Base-by-base conservation (phyloP, 352 stramenopile species). In the Pythium sp. region DNA sequence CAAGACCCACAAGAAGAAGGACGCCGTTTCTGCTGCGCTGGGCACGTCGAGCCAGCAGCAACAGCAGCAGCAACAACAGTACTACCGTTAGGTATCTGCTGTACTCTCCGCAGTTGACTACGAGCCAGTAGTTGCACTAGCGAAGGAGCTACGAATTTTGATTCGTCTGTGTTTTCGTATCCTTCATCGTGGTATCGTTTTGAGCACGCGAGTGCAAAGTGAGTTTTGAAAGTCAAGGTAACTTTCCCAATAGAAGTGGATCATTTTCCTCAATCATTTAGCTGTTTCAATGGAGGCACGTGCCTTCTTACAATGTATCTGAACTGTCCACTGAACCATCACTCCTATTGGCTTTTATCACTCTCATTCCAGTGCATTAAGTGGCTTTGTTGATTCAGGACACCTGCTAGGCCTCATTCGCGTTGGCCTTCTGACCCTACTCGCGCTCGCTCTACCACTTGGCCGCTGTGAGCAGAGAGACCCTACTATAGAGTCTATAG, bases 1-100 rank as follows among this genome's bases (percentile, higher is more conserved):
- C 26, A 66, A 59, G 32, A 59, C 61, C 28, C 47, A 66, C 30
- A 58, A 66, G 47, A 60, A 58, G 28, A 22, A 36, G 18, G 20
- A 34, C 7, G 58, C 65, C 2, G 36, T 70, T 11, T 38, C 47
- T 15, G 61, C 34, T 2, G 54, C 56, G 20, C 49, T 66, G 15
- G 59, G 46, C 30, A 58, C 34, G 47, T 38, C 64, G 5, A 30
- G 26, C 18, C 61, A 56, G 20, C 28, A 47, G 12, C 61, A 66
- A 43, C 47, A 59, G 22, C 61, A 66, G 28, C 28, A 30, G 3
- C 28, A 30, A 30, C 57, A 63, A 28, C 58, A 64, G 38, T 38
- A 55, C 14, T 55, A 64, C 54, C 54, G 54, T 26, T 59, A 59
- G 53, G 57, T 18, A 11, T 47, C 3, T 8, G 46, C 32, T 47